These are phyloP conservation scores for Fraxinus pennsylvanica DNA, from an alignment of 257 asterid genomes.

Conservation along the genomic window DNA sequence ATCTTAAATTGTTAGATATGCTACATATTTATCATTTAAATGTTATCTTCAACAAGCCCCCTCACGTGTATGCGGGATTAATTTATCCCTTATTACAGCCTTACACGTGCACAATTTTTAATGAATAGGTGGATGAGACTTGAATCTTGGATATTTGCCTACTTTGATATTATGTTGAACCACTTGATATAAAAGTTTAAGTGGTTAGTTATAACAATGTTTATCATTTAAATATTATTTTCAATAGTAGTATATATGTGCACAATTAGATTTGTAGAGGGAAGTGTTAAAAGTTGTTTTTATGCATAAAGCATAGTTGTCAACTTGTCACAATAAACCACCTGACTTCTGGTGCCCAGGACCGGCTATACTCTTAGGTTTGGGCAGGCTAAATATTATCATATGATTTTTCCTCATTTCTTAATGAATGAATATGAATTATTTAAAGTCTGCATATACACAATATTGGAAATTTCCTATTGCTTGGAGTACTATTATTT, in stretches of 20 bases:
- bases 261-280: not conserved
- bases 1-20: too few species aligned
- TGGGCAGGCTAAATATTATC: not conserved
- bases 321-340: not conserved
- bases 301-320: not conserved
- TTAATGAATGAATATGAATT: not conserved
- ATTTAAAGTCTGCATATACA: not conserved
- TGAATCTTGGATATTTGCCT: too few species aligned
- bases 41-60: too few species aligned
- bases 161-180: too few species aligned
- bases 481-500: not conserved
- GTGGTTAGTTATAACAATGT: too few species aligned
- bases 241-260: not conserved
- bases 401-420: not conserved
- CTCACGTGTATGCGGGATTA: too few species aligned
- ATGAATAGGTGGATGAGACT: too few species aligned
- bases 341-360: not conserved
- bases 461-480: not conserved
- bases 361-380: not conserved
- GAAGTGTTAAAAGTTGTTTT: not conserved
- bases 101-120: too few species aligned
- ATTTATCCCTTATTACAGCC: too few species aligned
- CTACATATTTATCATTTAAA: too few species aligned
- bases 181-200: too few species aligned
- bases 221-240: too few species aligned